A percentile compares a stretch with the other conserved stretches of the same genome.
phyloP scores from a whole-genome alignment of 1,284 basidiomycete genomes.

The Cystobasidium slooffiae region DNA sequence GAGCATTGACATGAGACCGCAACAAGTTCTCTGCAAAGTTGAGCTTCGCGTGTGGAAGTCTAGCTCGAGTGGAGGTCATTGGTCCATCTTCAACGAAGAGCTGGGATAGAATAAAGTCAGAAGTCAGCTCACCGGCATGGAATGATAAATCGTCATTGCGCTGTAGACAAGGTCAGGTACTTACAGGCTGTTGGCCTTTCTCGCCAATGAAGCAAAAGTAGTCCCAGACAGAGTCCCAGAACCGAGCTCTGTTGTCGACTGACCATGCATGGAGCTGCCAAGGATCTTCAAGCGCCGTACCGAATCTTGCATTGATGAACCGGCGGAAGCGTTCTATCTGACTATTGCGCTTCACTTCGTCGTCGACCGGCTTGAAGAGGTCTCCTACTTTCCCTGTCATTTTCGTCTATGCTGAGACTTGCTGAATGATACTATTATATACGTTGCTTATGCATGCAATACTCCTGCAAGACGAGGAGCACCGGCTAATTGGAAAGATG shows the following conservation, averaged over 20 bases:
- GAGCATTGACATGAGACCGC: constrained; percentile 52
- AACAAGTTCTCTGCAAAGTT: constrained; percentile 90
- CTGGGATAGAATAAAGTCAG: constrained; percentile 52
- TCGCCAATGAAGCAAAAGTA: constrained; percentile 48
- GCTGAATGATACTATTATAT: neutral
- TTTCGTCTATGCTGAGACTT: neutral
- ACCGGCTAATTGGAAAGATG: too few species aligned
- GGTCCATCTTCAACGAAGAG: constrained; percentile 66
- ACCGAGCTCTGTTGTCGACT: constrained; percentile 17
- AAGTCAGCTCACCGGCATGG: neutral
- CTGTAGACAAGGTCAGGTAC: neutral
- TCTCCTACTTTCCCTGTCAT: neutral
- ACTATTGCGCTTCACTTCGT: constrained; percentile 6
- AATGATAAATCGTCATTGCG: neutral
- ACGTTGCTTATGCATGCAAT: too few species aligned
- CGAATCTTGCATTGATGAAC: constrained; percentile 44
- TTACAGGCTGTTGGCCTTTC: constrained; percentile 14
- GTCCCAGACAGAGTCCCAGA: constrained; percentile 47
- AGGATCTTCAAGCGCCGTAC: constrained; percentile 44
- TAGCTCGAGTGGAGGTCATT: constrained; percentile 71
- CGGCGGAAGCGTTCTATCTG: constrained; percentile 44
- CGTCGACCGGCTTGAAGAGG: neutral
- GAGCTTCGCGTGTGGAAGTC: constrained; percentile 71
- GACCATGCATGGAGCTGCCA: constrained; percentile 47
- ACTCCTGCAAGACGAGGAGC: too few species aligned